These are phyloP conservation scores for Naganishia sp. DNA, from an alignment of 1,284 basidiomycete genomes.

Conservation along the genomic window DNA sequence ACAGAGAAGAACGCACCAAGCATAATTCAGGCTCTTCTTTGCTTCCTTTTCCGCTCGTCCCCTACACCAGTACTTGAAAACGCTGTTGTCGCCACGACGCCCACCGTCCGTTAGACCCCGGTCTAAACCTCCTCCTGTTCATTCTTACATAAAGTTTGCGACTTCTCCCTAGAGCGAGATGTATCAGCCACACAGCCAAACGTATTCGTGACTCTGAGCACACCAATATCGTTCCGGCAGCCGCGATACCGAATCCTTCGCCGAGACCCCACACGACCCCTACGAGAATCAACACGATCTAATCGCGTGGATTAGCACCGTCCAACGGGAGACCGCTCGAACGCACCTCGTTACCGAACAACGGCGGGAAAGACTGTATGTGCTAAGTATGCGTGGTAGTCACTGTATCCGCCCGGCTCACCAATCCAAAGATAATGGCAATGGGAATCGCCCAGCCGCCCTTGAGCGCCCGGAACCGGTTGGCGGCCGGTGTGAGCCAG, in stretches of 20 bases:
- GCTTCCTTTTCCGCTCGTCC: constrained; percentile 46
- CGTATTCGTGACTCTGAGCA: constrained; percentile 33
- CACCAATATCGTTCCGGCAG: constrained; percentile 8
- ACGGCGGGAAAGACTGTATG: constrained; percentile 54
- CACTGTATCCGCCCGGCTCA: too few species aligned
- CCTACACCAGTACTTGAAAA: constrained; percentile 51
- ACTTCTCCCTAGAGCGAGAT: constrained; percentile 43
- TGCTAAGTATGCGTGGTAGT: too few species aligned
- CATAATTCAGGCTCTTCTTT: constrained; percentile 49
- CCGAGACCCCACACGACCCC: constrained; percentile 53
- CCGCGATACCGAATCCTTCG: constrained; percentile 47
- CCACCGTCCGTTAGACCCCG: constrained; percentile 33
- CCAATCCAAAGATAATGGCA: constrained; percentile 49
- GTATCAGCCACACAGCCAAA: constrained; percentile 28
- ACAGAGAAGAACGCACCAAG: constrained; percentile 44
- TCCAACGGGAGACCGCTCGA: too few species aligned
- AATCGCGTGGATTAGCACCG: too few species aligned
- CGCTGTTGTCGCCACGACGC: not conserved
- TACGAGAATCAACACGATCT: constrained; percentile 41
- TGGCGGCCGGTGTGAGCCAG: constrained; percentile 39
- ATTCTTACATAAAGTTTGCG: constrained; percentile 42
- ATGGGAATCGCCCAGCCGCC: constrained; percentile 48
- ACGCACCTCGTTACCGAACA: constrained; percentile 47
- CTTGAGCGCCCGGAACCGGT: constrained; percentile 34
- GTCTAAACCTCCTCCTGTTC: not conserved